Percentiles rank a stretch among this genome's conserved stretches.
phyloP scores from a whole-genome alignment of 106 monocot genomes.

The Dioscorea alata region DNA sequence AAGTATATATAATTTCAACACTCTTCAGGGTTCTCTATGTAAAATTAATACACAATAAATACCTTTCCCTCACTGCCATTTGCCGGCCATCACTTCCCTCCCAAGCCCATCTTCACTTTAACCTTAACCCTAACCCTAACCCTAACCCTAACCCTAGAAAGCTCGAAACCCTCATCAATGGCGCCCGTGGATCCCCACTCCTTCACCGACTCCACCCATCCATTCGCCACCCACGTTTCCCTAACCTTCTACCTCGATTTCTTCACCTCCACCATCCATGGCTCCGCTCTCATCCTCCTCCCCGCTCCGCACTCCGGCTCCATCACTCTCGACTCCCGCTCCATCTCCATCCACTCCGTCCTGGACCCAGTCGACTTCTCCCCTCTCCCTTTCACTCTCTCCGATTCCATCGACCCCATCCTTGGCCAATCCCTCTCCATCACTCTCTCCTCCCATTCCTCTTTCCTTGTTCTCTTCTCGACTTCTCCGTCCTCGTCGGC shows the following conservation, averaged over 20 bases:
- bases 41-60: too few species aligned
- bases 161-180: conserved; percentile 21
- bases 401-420: conserved; percentile 33
- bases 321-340: conserved; percentile 32
- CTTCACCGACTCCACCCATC: conserved; percentile 48
- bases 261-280: conserved; percentile 53
- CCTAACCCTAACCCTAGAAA: too few species aligned
- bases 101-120: too few species aligned
- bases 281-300: conserved; percentile 62
- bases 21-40: too few species aligned
- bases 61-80: too few species aligned
- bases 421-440: conserved; percentile 50
- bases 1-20: too few species aligned
- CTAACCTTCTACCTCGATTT: conserved; percentile 83
- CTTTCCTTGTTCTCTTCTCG: conserved; percentile 55
- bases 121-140: too few species aligned
- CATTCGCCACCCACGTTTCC: conserved; percentile 48
- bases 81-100: too few species aligned
- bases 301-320: conserved; percentile 42
- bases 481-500: conserved; percentile 71
- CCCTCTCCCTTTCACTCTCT: conserved; percentile 34
- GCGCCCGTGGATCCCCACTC: conserved; percentile 81
- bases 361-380: conserved; percentile 14
- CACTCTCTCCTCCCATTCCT: conserved; percentile 33
- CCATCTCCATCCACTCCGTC: conserved; percentile 5